A percentile compares a stretch with the other conserved stretches of the same genome.
Conservation (phyloP, 192 early-diverging fungal species). For the Blastocladiella britannica region DNA sequence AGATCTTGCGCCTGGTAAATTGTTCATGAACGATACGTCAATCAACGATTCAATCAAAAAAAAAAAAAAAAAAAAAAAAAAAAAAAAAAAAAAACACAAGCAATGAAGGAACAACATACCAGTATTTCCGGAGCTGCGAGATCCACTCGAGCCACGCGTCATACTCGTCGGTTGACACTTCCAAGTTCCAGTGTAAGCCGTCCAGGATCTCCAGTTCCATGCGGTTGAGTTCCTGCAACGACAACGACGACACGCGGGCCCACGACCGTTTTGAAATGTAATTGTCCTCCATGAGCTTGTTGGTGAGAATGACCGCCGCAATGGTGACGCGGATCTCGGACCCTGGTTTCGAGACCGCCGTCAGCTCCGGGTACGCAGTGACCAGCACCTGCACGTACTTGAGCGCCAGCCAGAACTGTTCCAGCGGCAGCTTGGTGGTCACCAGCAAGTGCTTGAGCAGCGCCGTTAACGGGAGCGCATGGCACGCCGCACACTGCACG, state of each 20-base stretch:
- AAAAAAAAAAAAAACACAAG: too few species aligned
- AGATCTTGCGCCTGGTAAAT: conserved; percentile 1
- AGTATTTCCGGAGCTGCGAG: background rate
- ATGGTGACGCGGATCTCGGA: conserved; percentile 6
- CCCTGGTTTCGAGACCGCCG: background rate
- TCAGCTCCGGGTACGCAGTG: background rate
- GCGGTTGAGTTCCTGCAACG: conserved; percentile 6
- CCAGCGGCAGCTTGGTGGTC: background rate
- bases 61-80: too few species aligned
- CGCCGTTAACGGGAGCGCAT: background rate
- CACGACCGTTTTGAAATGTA: conserved; percentile 12
- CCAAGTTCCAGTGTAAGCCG: conserved; percentile 3
- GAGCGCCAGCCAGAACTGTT: background rate
- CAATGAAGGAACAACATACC: too few species aligned
- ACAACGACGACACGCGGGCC: conserved; percentile 6
- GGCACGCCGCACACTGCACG: background rate
- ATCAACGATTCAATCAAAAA: too few species aligned
- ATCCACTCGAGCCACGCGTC: conserved; percentile 6
- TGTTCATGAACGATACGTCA: too few species aligned
- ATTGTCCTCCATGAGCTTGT: conserved; percentile 12
- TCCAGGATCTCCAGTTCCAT: conserved; percentile 12
- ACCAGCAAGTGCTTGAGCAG: background rate
- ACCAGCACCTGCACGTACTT: background rate
- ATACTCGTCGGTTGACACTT: conserved; percentile 5
- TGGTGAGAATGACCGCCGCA: conserved; percentile 10